Base-by-base conservation (phyloP, 805 yeast genomes). In the Spathaspora passalidarum region DNA sequence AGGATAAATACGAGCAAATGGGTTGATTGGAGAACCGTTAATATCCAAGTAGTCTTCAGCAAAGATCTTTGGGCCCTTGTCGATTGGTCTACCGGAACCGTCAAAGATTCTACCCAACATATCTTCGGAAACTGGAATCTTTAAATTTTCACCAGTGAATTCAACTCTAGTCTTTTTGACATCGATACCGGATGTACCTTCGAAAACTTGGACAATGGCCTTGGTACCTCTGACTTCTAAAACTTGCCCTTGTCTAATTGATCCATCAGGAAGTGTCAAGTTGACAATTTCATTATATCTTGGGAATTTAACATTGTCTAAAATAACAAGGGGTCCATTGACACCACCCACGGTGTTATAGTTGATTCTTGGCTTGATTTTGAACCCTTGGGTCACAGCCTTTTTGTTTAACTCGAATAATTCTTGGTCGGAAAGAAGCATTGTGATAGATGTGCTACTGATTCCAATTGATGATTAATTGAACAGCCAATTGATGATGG, bases 31-130 rank as follows among this genome's bases (percentile, higher is more conserved):
- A 37, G 98, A 90, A 48, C 99, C 99, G 68, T 94, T 95, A 66
- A 94, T 95, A 69, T 94, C 99, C 68, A 94, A 78, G 70, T 90
- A 94, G 69, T 94, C 99, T 72, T 94, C 99, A 47, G 99, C 99
- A 63, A 94, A 86, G 44, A 94, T 96, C 71, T 87, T 88, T 55
- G 99, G 99, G 51, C 99, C 99, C 59, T 90, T 89, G 68, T 94
- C 99, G 59, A 88, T 92, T 49, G 99, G 96, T 73, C 96, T 84
- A 72, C 98, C 99, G 29, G 97, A 91, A 68, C 99, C 99, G 72
- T 94, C 97, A 68, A 94, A 94, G 54, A 94, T 88, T 78, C 99
- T 86, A 54, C 99, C 99, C 63, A 95, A 77, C 78, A 91, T 85
- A 65, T 94, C 99, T 70, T 94, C 99, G 46, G 96, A 86, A 19